Evolutionary conservation across 768 basidiomycete genomes (phyloP).

Genomic region (Kwoniella europaea): DNA sequence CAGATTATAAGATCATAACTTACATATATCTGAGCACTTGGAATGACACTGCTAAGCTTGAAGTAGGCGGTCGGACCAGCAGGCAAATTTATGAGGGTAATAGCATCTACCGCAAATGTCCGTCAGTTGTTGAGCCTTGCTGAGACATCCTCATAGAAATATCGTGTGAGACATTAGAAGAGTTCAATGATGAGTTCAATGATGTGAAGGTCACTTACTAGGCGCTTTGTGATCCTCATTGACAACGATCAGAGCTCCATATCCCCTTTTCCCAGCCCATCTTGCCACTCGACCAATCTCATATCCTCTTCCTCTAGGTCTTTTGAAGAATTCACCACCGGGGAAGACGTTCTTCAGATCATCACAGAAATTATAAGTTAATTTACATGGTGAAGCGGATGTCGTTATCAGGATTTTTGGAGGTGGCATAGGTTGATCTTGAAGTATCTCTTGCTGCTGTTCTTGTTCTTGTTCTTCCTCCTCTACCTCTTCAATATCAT

Average conservation of each 20-base stretch:
- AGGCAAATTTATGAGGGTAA: slow-evolving; percentile 88
- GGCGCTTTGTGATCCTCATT: slow-evolving; percentile 95
- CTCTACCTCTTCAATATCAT: slow-evolving; percentile 61
- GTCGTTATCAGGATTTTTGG: slow-evolving; percentile 93
- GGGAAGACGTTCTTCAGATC: slow-evolving; percentile 88
- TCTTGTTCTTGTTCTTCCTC: slow-evolving; percentile 40
- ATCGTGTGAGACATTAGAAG: too few relatives aligned
- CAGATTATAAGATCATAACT: slow-evolving; percentile 20
- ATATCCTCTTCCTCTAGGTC: slow-evolving; percentile 87
- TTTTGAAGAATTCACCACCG: slow-evolving; percentile 82
- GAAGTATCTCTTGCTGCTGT: slow-evolving; percentile 40
- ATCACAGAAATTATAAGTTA: slow-evolving; percentile 89
- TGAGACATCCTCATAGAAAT: too few relatives aligned
- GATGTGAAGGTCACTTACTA: slow-evolving; percentile 65
- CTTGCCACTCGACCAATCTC: slow-evolving; percentile 88
- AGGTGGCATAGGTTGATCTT: slow-evolving; percentile 62
- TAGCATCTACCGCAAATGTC: slow-evolving; percentile 69
- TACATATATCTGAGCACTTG: slow-evolving; percentile 84
- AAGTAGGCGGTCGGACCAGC: slow-evolving; percentile 94
- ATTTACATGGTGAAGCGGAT: slow-evolving; percentile 81
- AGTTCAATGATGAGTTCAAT: too few relatives aligned
- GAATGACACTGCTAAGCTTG: slow-evolving; percentile 84
- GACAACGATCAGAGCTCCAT: slow-evolving; percentile 85
- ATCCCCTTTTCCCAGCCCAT: slow-evolving; percentile 89
- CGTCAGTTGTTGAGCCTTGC: too few relatives aligned